Evolutionary conservation across 1,284 basidiomycete genomes (phyloP).

Genomic region (Afroboletus lepidellus): DNA sequence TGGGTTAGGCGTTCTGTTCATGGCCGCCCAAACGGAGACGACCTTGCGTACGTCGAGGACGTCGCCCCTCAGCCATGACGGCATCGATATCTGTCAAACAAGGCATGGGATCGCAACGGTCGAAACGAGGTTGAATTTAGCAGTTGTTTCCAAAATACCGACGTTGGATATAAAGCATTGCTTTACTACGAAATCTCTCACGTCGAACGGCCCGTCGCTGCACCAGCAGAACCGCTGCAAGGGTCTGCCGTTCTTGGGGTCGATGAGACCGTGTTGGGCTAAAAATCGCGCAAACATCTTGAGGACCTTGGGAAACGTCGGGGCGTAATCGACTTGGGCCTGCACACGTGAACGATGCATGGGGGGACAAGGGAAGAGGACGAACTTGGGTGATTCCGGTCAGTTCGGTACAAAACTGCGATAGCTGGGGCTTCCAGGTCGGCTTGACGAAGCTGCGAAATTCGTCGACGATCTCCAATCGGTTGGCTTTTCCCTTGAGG

Average conservation of each 20-base stretch:
- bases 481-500: constrained; percentile 48
- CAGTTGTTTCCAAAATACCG: constrained; percentile 35
- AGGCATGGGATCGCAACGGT: constrained; percentile 7
- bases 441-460: constrained; percentile 90
- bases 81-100: constrained; percentile 57
- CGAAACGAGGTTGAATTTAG: constrained; percentile 34
- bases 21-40: constrained; percentile 47
- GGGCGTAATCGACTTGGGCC: constrained; percentile 79
- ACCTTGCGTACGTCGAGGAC: constrained; percentile 65
- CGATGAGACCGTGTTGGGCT: constrained; percentile 61
- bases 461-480: constrained; percentile 69
- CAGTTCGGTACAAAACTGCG: constrained; percentile 80
- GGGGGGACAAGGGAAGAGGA: constrained; percentile 12
- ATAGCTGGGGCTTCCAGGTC: constrained; percentile 79
- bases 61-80: constrained; percentile 67
- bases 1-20: constrained; percentile 21
- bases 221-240: constrained; percentile 71
- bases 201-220: constrained; percentile 78
- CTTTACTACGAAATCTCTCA: constrained; percentile 84
- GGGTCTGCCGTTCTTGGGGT: constrained; percentile 52
- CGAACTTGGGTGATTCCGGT: constrained; percentile 91
- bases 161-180: constrained; percentile 84
- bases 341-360: constrained; percentile 35
- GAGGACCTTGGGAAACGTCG: constrained; percentile 73
- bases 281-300: constrained; percentile 69